A percentile compares a stretch with the other conserved stretches of the same genome.
Evolutionary conservation across 1,139 yeast species (phyloP).

Genomic region (Pichia sp.): DNA sequence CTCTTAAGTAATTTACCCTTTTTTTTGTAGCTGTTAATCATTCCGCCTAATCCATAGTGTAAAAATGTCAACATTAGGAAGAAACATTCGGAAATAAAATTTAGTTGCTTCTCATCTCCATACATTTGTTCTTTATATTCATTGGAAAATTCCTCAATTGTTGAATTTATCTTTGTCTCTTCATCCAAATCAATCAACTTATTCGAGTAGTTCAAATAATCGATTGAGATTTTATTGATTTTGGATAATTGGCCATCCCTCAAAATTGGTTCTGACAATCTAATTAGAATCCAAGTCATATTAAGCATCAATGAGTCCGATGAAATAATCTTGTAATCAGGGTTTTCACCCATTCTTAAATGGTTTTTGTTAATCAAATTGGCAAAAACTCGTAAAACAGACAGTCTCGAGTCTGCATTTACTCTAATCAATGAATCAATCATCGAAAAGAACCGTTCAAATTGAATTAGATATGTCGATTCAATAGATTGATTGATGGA

Average conservation of each 20-base stretch:
- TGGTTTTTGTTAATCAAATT: conserved; percentile 72
- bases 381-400: conserved; percentile 60
- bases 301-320: conserved; percentile 82
- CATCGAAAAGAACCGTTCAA: conserved; percentile 58
- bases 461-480: conserved; percentile 46
- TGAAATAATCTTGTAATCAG: conserved; percentile 58
- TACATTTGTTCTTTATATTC: conserved; percentile 30
- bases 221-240: conserved; percentile 66
- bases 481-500: conserved; percentile 49
- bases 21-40: conserved; percentile 49
- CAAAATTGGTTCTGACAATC: conserved; percentile 77
- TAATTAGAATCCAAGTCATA: conserved; percentile 56
- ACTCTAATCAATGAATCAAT: conserved; percentile 74
- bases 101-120: conserved; percentile 30
- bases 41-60: conserved; percentile 87
- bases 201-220: conserved; percentile 45
- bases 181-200: conserved; percentile 56
- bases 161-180: conserved; percentile 78
- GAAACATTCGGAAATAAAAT: conserved; percentile 86
- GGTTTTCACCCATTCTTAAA: conserved; percentile 80
- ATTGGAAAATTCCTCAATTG: conserved; percentile 58
- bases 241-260: conserved; percentile 44
- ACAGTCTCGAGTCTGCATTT: conserved; percentile 53
- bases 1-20: conserved; percentile 45
- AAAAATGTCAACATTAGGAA: conserved; percentile 69